These are phyloP conservation scores for Xylaria multiplex DNA, from an alignment of 2,329 filamentous ascomycete species.

Conservation along the genomic window DNA sequence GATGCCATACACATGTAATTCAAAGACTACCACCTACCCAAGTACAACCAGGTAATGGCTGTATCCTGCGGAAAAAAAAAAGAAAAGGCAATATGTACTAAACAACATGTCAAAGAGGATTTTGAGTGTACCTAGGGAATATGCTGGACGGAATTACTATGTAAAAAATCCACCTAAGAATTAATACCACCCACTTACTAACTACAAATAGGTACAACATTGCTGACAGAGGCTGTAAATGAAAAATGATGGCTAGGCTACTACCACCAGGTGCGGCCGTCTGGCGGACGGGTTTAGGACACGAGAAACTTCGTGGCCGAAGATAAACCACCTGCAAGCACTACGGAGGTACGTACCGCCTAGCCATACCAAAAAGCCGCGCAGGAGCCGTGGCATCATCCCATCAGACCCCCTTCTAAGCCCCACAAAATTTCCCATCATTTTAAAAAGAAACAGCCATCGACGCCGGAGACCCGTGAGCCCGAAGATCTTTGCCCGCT, in stretches of 20 bases:
- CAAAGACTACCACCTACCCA: too few relatives aligned
- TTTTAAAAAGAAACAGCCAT: conserved; percentile 32
- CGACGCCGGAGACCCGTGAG: conserved; percentile 34
- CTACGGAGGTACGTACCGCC: conserved; percentile 34
- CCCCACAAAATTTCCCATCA: conserved; percentile 30
- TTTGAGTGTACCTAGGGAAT: too few relatives aligned
- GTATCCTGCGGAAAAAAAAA: too few relatives aligned
- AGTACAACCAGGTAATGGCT: too few relatives aligned
- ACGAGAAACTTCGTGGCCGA: conserved; percentile 12
- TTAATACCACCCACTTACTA: too few relatives aligned
- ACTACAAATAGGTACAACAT: not conserved
- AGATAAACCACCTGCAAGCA: conserved; percentile 9
- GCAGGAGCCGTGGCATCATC: conserved; percentile 23
- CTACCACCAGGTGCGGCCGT: conserved; percentile 5
- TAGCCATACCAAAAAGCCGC: conserved; percentile 14
- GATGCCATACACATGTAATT: too few relatives aligned
- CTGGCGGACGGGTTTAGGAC: conserved; percentile 14
- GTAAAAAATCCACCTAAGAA: too few relatives aligned
- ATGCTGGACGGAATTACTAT: too few relatives aligned
- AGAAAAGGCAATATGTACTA: too few relatives aligned
- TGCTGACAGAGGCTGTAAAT: conserved; percentile 5
- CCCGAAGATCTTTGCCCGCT: conserved; percentile 34
- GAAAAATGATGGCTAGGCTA: not conserved
- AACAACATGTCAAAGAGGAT: too few relatives aligned
- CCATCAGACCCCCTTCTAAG: conserved; percentile 15